Evolutionary conservation across 2,329 filamentous ascomycete species (phyloP).

Genomic region (Xylariales sp.): DNA sequence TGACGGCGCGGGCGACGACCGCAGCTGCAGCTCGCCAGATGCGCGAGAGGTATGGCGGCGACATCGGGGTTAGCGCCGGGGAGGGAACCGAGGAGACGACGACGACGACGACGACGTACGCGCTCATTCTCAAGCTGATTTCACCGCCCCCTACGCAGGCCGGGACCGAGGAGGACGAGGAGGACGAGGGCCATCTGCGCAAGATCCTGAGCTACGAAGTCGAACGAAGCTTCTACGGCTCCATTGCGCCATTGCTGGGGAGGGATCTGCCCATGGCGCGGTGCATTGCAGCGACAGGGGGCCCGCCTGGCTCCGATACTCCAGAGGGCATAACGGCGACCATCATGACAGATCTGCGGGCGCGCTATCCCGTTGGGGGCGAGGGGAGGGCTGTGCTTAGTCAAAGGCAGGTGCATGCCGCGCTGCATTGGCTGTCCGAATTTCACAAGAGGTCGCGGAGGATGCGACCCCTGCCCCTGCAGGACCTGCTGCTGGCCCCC

Average conservation of each 20-base stretch:
- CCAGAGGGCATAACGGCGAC: conserved; percentile 60
- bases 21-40: conserved; percentile 34
- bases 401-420: conserved; percentile 60
- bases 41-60: conserved; percentile 34
- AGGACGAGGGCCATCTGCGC: conserved; percentile 71
- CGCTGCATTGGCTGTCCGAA: conserved; percentile 70
- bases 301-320: conserved; percentile 47
- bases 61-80: conserved; percentile 21
- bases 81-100: conserved; percentile 27
- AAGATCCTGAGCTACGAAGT: conserved; percentile 76
- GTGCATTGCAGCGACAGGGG: conserved; percentile 41
- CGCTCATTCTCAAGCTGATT: conserved; percentile 70
- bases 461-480: conserved; percentile 45
- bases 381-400: conserved; percentile 63
- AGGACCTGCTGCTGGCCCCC: conserved; percentile 63
- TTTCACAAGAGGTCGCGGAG: conserved; percentile 70
- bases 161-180: conserved; percentile 63
- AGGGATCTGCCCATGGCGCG: conserved; percentile 44
- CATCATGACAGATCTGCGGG: conserved; percentile 67
- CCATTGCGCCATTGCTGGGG: conserved; percentile 63
- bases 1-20: conserved; percentile 57
- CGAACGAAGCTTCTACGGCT: conserved; percentile 73
- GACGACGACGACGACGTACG: conserved; percentile 42
- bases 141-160: conserved; percentile 57
- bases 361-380: conserved; percentile 65